Conservation (phyloP, 2,329 filamentous ascomycete species). For the Elsinoe fawcettii region DNA sequence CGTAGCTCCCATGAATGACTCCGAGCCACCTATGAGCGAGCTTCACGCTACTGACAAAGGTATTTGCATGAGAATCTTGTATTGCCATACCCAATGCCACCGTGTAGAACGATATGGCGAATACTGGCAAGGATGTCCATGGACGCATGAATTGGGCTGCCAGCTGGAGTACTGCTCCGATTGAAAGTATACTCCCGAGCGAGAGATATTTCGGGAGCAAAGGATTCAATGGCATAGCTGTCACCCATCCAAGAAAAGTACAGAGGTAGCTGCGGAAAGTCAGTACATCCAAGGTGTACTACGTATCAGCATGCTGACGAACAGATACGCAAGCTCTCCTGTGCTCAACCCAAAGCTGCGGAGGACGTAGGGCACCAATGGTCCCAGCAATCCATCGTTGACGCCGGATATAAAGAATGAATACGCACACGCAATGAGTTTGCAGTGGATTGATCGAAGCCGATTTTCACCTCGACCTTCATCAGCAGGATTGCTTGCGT, state of each 20-base stretch:
- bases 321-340: not conserved
- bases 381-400: not conserved
- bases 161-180: conserved; percentile 51
- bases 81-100: conserved; percentile 54
- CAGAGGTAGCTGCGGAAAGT: conserved; percentile 39
- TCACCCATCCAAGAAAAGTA: conserved; percentile 53
- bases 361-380: not conserved
- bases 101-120: conserved; percentile 51
- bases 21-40: conserved; percentile 54
- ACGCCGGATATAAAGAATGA: not conserved
- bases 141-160: conserved; percentile 47
- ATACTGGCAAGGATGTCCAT: conserved; percentile 50
- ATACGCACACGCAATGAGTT: not conserved
- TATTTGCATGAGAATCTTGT: conserved; percentile 57
- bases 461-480: not conserved
- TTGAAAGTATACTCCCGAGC: conserved; percentile 48
- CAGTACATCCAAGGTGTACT: no score
- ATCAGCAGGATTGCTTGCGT: no score
- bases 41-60: conserved; percentile 48
- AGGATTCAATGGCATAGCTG: conserved; percentile 51
- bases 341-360: not conserved
- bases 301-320: no score
- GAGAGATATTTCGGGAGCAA: conserved; percentile 46
- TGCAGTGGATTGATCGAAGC: not conserved
- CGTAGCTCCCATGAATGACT: conserved; percentile 48